Evolutionary conservation across 257 asterid species (phyloP).

Genomic region (Nicotiana knightiana): DNA sequence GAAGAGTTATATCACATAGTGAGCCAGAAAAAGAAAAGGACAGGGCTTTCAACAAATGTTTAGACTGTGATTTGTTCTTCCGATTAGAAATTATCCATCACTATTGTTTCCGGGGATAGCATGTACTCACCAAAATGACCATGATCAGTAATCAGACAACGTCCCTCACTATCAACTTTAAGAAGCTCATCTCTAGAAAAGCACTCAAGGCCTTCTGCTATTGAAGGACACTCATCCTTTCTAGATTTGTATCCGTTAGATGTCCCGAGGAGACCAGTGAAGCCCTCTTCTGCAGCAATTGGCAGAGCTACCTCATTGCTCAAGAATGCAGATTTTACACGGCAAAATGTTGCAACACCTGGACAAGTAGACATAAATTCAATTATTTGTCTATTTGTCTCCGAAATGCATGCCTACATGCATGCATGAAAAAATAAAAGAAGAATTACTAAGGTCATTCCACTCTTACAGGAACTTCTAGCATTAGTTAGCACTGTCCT

Average conservation of each 20-base stretch:
- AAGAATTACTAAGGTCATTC: no score
- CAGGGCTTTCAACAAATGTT: background rate
- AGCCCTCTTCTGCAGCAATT: slow-evolving; percentile 85
- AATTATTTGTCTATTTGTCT: background rate
- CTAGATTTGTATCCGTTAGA: slow-evolving; percentile 34
- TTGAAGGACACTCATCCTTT: slow-evolving; percentile 36
- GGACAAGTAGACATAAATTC: slow-evolving; percentile 3
- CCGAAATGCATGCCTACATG: no score
- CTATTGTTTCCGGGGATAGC: background rate
- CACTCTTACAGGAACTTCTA: no score
- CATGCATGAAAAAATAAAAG: no score
- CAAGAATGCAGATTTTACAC: slow-evolving; percentile 70
- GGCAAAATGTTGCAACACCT: slow-evolving; percentile 98
- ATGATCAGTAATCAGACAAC: slow-evolving; percentile 88
- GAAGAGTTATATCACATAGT: background rate
- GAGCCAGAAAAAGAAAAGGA: background rate
- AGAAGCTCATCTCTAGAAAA: slow-evolving; percentile 67
- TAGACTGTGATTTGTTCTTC: background rate
- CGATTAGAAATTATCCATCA: background rate
- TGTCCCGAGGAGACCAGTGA: slow-evolving; percentile 66
- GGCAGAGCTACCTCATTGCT: slow-evolving; percentile 81
- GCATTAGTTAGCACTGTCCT: background rate
- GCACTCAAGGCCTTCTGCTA: slow-evolving; percentile 48
- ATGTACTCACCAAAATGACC: slow-evolving; percentile 72
- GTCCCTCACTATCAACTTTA: slow-evolving; percentile 88